Conservation (phyloP, 352 stramenopile species). For the Pelagophyceae sp. region DNA sequence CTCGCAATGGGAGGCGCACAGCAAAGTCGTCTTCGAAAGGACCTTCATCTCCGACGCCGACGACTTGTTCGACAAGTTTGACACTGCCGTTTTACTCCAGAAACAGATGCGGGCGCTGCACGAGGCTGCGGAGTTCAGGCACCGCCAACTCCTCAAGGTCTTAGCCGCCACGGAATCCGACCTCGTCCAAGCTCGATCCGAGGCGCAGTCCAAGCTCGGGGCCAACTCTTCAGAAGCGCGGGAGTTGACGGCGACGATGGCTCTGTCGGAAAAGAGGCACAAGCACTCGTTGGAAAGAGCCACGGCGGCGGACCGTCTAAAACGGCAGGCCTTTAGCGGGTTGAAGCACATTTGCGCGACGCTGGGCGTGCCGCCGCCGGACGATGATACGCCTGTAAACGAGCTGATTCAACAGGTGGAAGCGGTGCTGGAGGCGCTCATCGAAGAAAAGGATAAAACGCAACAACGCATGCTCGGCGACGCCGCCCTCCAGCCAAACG, state of each 20-base stretch:
- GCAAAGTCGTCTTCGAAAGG: background rate
- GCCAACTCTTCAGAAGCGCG: slow-evolving; percentile 5
- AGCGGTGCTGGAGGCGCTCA: slow-evolving; percentile 25
- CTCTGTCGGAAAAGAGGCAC: background rate
- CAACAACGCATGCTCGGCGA: slow-evolving; percentile 22
- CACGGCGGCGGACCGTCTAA: background rate
- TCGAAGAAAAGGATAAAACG: slow-evolving; percentile 27
- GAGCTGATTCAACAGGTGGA: slow-evolving; percentile 29
- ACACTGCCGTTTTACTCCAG: background rate
- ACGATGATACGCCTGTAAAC: slow-evolving; percentile 22
- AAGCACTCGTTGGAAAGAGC: slow-evolving; percentile 1
- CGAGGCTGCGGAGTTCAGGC: slow-evolving; percentile 1
- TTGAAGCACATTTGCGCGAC: slow-evolving; percentile 7
- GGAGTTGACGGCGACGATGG: background rate
- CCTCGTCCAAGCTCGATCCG: slow-evolving; percentile 7
- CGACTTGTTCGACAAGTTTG: slow-evolving; percentile 13
- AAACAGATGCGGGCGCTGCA: slow-evolving; percentile 6
- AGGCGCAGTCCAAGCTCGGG: slow-evolving; percentile 3
- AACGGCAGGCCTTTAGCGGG: background rate
- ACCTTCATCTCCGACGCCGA: background rate
- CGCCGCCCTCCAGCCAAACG: background rate
- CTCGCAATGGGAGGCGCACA: background rate
- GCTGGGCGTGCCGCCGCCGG: slow-evolving; percentile 22
- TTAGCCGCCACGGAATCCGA: background rate
- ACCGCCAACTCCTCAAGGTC: background rate